Base-by-base conservation (phyloP, 306 rosid species). In the Leucaena leucocephala region DNA sequence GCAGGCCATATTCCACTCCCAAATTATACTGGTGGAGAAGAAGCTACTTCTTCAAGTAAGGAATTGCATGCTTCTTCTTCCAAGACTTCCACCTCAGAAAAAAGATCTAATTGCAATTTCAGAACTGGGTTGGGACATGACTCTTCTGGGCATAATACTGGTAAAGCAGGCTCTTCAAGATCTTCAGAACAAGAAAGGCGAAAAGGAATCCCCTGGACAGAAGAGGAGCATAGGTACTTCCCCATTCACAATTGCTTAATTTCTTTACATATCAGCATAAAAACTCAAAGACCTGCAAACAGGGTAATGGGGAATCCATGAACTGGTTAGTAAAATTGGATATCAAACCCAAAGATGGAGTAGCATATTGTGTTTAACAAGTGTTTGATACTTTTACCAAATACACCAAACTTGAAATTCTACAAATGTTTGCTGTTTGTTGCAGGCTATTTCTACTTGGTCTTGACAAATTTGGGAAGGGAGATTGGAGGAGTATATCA, bases 401-500 rank as follows among this genome's bases (percentile, higher is more conserved):
- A 59, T 27, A 12, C 66, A 27, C 36, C 35, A 59, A 9, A 27
- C 36, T 59, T 59, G 38, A 27, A 27, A 61, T 61, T 33, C 9
- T 13, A 6, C 71, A 72, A 33, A 78, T 74, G 16, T 33, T 61
- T 19, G 16, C 36, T 58, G 39, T 85, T 76, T 71, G 27, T 27
- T 27, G 27, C 82, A 95, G 99, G 89, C 73, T 95, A 78, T 95
- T 95, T 89, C 90, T 95, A 79, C 91, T 95, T 80, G 99, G 99
- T 44, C 92, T 95, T 19, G 99, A 95, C 80, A 95, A 95, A 81
- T 93, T 95, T 87, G 99, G 99, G 36, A 95, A 95, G 80, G 99
- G 99, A 52, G 99, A 95, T 87, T 95, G 99, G 99, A 91, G 99
- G 78, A 95, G 99, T 87, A 95, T 95, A 75, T 95, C 99, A 80